Conservation (phyloP, 2,329 filamentous ascomycete species). For the Stagonosporopsis rhizophila region DNA sequence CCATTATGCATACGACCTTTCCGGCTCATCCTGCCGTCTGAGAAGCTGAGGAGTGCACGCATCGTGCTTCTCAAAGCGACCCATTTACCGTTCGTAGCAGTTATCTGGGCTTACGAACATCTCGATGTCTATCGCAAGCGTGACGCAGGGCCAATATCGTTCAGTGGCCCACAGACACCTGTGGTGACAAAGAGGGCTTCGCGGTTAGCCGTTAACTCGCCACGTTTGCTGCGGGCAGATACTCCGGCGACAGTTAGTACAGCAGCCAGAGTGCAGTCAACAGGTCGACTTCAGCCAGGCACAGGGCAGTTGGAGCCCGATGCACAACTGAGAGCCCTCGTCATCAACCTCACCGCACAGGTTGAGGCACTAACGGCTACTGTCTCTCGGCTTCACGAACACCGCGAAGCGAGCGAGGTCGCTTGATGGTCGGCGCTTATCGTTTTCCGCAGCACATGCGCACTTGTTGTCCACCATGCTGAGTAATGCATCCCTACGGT, state of each 20-base stretch:
- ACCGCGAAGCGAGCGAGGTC: conserved; percentile 40
- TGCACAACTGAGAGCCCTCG: conserved; percentile 45
- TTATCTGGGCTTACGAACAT: conserved; percentile 72
- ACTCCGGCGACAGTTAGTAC: conserved; percentile 31
- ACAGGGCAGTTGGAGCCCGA: conserved; percentile 37
- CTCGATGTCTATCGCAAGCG: conserved; percentile 36
- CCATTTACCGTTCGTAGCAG: conserved; percentile 71
- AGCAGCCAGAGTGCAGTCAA: conserved; percentile 23
- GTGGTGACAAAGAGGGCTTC: conserved; percentile 33
- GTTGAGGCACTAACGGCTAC: conserved; percentile 51
- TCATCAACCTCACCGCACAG: conserved; percentile 49
- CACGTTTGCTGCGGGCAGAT: conserved; percentile 37
- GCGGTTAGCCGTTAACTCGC: conserved; percentile 44
- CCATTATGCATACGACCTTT: conserved; percentile 76
- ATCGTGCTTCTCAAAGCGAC: conserved; percentile 66
- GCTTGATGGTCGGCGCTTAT: conserved; percentile 49
- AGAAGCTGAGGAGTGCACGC: conserved; percentile 67
- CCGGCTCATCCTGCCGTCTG: conserved; percentile 70
- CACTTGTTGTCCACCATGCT: conserved; percentile 4
- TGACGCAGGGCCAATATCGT: conserved; percentile 31
- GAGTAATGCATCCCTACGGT: neutral
- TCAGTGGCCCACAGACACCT: conserved; percentile 45
- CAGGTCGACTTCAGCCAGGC: conserved; percentile 23
- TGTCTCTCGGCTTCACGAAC: conserved; percentile 48
- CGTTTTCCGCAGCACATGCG: conserved; percentile 29